These are phyloP conservation scores for Marasmius fiardii DNA, from an alignment of 1,284 basidiomycete genomes.

Conservation along the genomic window DNA sequence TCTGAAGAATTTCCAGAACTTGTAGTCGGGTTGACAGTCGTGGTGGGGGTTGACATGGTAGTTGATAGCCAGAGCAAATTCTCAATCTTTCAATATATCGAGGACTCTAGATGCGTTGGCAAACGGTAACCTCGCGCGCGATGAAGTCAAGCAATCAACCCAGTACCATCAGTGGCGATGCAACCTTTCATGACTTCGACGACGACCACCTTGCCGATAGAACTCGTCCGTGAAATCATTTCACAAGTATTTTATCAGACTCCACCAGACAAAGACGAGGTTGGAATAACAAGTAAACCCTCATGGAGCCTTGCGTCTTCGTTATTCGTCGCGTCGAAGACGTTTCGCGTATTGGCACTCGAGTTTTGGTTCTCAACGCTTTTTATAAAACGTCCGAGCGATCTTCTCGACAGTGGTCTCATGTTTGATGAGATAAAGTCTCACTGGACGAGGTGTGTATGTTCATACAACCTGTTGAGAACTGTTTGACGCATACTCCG, in stretches of 20 bases:
- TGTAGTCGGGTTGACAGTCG: no score
- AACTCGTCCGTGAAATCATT: constrained; percentile 23
- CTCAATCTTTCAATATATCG: no score
- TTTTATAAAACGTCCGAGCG: constrained; percentile 18
- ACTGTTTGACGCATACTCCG: neutral
- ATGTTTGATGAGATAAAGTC: constrained; percentile 24
- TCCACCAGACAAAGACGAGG: neutral
- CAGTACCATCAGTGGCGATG: no score
- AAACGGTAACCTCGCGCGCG: no score
- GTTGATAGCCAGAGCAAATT: no score
- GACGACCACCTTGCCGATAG: constrained; percentile 16
- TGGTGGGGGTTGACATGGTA: no score
- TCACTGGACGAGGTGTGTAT: constrained; percentile 26
- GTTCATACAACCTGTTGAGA: neutral
- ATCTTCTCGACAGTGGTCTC: constrained; percentile 17
- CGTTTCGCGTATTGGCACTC: constrained; percentile 23
- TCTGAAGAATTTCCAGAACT: no score
- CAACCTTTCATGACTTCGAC: neutral
- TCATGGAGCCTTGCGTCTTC: constrained; percentile 24
- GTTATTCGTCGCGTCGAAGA: constrained; percentile 24
- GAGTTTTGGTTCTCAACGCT: constrained; percentile 29
- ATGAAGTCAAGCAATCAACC: no score
- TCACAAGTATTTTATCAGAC: constrained; percentile 12
- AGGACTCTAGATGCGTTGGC: no score
- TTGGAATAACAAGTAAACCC: constrained; percentile 20